These are phyloP conservation scores for Verticillium longisporum DNA, from an alignment of 2,329 filamentous ascomycete species.

Conservation along the genomic window DNA sequence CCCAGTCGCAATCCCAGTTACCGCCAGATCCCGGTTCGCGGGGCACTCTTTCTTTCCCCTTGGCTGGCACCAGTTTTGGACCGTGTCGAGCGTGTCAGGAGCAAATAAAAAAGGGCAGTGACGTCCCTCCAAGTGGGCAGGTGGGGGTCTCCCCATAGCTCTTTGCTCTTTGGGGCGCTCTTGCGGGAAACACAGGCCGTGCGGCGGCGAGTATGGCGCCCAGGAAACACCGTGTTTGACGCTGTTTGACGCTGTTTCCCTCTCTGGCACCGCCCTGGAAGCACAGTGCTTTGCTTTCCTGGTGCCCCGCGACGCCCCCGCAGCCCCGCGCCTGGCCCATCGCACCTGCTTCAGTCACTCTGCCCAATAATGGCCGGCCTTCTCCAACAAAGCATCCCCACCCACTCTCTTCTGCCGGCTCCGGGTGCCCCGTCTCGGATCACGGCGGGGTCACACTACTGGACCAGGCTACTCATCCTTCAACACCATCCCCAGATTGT, in stretches of 20 bases:
- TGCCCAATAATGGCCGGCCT: background rate
- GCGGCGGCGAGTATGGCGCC: background rate
- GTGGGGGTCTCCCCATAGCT: background rate
- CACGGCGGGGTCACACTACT: background rate
- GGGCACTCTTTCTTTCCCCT: background rate
- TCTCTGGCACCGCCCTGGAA: background rate
- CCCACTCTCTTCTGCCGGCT: background rate
- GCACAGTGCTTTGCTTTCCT: background rate
- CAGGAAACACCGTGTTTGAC: background rate
- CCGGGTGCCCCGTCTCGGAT: background rate
- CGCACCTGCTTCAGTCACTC: background rate
- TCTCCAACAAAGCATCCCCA: background rate
- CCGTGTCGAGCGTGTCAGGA: background rate
- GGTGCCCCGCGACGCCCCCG: background rate
- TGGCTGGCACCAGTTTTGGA: background rate
- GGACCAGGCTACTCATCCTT: background rate
- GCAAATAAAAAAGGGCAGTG: background rate
- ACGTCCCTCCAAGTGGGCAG: background rate
- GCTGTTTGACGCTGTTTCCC: too few species aligned
- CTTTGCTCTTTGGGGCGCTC: background rate
- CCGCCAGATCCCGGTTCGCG: background rate
- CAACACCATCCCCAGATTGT: background rate
- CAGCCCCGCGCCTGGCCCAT: background rate
- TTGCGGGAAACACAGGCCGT: background rate
- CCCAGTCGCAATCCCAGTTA: too few species aligned